Percentiles rank a stretch among this genome's conserved stretches.
These are phyloP conservation scores for Chytriomyces hyalinus DNA, from an alignment of 192 early-diverging fungal genomes.

Conservation along the genomic window DNA sequence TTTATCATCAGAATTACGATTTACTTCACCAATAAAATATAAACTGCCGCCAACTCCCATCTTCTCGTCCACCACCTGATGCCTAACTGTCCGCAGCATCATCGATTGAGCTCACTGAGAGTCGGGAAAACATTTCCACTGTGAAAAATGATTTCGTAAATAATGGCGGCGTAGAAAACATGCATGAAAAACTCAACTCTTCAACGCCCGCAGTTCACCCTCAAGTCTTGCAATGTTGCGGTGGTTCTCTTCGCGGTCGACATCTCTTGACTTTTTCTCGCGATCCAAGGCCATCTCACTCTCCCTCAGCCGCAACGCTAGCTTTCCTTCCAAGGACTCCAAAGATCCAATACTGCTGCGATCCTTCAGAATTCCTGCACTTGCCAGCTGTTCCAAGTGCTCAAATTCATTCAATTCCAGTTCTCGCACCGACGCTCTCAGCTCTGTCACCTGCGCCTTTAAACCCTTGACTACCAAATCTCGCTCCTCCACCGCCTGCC, in stretches of 20 bases:
- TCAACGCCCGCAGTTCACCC: slow-evolving; percentile 38
- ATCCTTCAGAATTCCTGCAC: slow-evolving; percentile 21
- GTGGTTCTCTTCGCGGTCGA: slow-evolving; percentile 22
- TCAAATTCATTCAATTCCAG: slow-evolving; percentile 41
- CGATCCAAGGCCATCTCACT: slow-evolving; percentile 42
- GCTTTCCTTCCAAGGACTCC: slow-evolving; percentile 7
- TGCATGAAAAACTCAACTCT: slow-evolving; percentile 10
- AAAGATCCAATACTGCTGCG: slow-evolving; percentile 25
- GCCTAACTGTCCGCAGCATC: neutral
- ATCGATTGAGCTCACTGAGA: slow-evolving; percentile 9
- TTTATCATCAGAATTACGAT: no score
- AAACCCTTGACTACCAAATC: slow-evolving; percentile 25
- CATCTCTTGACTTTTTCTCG: slow-evolving; percentile 28
- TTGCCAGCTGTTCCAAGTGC: slow-evolving; percentile 12
- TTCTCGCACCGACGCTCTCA: slow-evolving; percentile 22
- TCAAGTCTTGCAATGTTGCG: slow-evolving; percentile 43
- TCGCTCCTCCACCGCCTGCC: slow-evolving; percentile 28
- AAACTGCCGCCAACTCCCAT: no score
- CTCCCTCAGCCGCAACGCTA: slow-evolving; percentile 19
- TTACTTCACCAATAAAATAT: no score
- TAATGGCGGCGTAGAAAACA: neutral
- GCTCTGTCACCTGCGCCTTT: slow-evolving; percentile 34
- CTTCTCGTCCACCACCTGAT: no score
- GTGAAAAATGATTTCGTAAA: neutral
- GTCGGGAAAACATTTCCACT: slow-evolving; percentile 24